Evolutionary conservation across 73 alveolate genomes (phyloP).

Genomic region (Loxodes magnus): DNA sequence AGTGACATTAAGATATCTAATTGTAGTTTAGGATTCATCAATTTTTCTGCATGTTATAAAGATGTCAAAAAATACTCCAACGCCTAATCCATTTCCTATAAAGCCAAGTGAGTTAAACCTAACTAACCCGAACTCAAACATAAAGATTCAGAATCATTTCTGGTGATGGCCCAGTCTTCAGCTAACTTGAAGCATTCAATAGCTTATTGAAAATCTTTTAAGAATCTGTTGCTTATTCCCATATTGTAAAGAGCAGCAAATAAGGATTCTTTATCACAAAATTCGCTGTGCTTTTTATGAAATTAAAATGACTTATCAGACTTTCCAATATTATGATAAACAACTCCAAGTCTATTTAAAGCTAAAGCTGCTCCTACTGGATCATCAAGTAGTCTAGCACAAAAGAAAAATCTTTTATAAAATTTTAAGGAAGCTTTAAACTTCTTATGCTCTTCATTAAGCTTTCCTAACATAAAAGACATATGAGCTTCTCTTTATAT

Average conservation of each 20-base stretch:
- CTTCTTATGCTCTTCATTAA: conserved; percentile 87
- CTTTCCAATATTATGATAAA: conserved; percentile 75
- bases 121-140: conserved; percentile 62
- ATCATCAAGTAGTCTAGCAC: conserved; percentile 95
- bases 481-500: conserved; percentile 94
- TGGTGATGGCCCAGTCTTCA: conserved; percentile 78
- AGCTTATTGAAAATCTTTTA: conserved; percentile 56
- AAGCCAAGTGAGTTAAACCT: conserved; percentile 34
- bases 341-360: conserved; percentile 90
- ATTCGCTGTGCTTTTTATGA: conserved; percentile 79
- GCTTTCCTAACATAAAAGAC: conserved; percentile 91
- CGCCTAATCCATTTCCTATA: conserved; percentile 23
- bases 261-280: conserved; percentile 85
- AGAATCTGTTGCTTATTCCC: conserved; percentile 79
- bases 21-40: conserved; percentile 27
- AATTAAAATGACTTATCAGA: conserved; percentile 79
- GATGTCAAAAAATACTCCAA: conserved; percentile 33
- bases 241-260: conserved; percentile 92
- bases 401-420: conserved; percentile 90
- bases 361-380: conserved; percentile 96
- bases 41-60: conserved; percentile 18
- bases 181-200: conserved; percentile 73
- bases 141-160: conserved; percentile 80
- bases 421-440: conserved; percentile 72
- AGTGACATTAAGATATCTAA: conserved; percentile 42